Conservation (phyloP, 345 rosid genomes). For the Noccaea bulbosa region DNA sequence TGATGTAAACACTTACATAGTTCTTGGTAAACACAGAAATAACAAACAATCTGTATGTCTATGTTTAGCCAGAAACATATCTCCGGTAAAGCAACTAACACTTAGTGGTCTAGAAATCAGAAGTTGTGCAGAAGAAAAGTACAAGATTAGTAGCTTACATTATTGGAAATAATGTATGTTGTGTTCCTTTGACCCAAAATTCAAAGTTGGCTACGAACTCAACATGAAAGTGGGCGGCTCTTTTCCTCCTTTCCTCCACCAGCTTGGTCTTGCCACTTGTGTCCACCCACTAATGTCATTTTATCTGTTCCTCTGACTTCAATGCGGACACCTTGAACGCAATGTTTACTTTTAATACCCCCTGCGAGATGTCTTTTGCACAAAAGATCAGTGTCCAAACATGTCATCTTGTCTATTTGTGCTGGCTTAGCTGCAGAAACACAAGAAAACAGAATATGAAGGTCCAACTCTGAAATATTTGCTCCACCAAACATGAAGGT, state of each 20-base stretch:
- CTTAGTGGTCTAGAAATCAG: slow-evolving; percentile 4
- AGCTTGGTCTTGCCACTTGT: slow-evolving; percentile 18
- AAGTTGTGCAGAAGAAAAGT: background rate
- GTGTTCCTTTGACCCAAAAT: slow-evolving; percentile 22
- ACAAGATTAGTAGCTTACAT: slow-evolving; percentile 36
- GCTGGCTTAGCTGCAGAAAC: slow-evolving; percentile 28
- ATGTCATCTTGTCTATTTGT: slow-evolving; percentile 21
- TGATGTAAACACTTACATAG: slow-evolving; percentile 7
- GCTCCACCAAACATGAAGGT: slow-evolving; percentile 5
- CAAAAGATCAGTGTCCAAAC: slow-evolving; percentile 7
- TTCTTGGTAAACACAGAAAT: background rate
- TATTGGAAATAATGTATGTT: slow-evolving; percentile 9
- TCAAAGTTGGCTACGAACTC: slow-evolving; percentile 19
- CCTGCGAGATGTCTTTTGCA: slow-evolving; percentile 6
- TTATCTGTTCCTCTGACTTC: slow-evolving; percentile 25
- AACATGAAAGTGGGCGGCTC: slow-evolving; percentile 13
- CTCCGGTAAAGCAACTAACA: no score
- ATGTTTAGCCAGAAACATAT: background rate
- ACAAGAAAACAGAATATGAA: slow-evolving; percentile 16
- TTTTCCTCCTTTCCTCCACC: slow-evolving; percentile 17
- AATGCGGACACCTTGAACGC: slow-evolving; percentile 9
- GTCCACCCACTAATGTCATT: slow-evolving; percentile 3
- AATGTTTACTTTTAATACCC: background rate
- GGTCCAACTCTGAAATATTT: slow-evolving; percentile 13
- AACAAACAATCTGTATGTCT: background rate